phyloP scores from a whole-genome alignment of 768 basidiomycete genomes.

The Cystofilobasidium ferigula region DNA sequence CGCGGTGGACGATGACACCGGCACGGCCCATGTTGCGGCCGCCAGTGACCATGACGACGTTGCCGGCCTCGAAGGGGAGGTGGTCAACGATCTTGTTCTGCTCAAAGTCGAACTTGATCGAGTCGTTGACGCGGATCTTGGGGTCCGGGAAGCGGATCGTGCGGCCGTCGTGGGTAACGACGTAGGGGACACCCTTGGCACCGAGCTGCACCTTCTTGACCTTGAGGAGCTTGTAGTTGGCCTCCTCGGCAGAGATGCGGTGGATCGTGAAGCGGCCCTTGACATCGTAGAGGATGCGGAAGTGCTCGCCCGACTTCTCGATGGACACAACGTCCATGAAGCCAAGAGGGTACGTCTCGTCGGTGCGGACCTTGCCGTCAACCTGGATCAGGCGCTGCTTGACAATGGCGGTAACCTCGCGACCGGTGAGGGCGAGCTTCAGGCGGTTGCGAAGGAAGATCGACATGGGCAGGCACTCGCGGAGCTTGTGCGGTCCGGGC shows the following conservation, averaged over 20 bases:
- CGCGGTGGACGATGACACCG: constrained; percentile 88
- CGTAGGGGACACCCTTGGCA: constrained; percentile 83
- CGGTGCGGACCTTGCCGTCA: constrained; percentile 84
- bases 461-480: constrained; percentile 91
- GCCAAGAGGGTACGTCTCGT: constrained; percentile 89
- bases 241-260: constrained; percentile 96
- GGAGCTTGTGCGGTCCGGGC: constrained; percentile 97
- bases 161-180: constrained; percentile 98
- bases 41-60: constrained; percentile 94
- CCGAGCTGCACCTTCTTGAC: constrained; percentile 87
- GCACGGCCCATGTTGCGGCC: constrained; percentile 99
- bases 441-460: constrained; percentile 98
- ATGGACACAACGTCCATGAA: constrained; percentile 97
- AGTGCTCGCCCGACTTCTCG: constrained; percentile 97
- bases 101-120: constrained; percentile 91
- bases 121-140: constrained; percentile 86
- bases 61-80: constrained; percentile 93
- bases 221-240: constrained; percentile 89
- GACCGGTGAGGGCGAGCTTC: constrained; percentile 95
- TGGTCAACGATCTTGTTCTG: constrained; percentile 81
- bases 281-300: constrained; percentile 97
- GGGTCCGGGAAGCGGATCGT: constrained; percentile 99
- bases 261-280: constrained; percentile 99
- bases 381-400: constrained; percentile 96
- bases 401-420: constrained; percentile 90